A percentile compares a stretch with the other conserved stretches of the same genome.
phyloP scores from a whole-genome alignment of 2,329 filamentous ascomycete genomes.

The Penicillium griseofulvum region DNA sequence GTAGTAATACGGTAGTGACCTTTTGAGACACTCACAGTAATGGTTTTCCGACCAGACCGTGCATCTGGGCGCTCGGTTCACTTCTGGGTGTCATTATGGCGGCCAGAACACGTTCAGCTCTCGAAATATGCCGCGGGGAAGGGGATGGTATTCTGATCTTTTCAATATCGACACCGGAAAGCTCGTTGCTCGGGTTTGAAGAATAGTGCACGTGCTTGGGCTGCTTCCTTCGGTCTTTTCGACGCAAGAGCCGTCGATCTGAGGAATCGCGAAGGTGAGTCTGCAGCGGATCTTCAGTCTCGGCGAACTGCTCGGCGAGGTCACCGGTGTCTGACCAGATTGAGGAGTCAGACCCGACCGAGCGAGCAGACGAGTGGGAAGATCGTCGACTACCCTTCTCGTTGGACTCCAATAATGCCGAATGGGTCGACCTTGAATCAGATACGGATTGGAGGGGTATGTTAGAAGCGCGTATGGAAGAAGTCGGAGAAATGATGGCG shows the following conservation, averaged over 20 bases:
- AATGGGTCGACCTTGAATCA: constrained; percentile 29
- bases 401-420: constrained; percentile 39
- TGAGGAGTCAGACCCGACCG: constrained; percentile 66
- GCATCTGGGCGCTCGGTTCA: constrained; percentile 65
- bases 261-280: constrained; percentile 63
- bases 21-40: constrained; percentile 65
- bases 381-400: constrained; percentile 53
- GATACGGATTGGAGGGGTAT: constrained; percentile 79
- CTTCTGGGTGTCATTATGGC: constrained; percentile 81
- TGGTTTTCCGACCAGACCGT: constrained; percentile 93
- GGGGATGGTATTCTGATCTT: constrained; percentile 74
- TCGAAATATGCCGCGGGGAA: constrained; percentile 60
- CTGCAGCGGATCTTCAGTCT: constrained; percentile 77
- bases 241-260: constrained; percentile 55
- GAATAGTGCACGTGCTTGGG: constrained; percentile 71
- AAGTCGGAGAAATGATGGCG: constrained; percentile 79
- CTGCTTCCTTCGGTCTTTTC: constrained; percentile 36
- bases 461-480: constrained; percentile 65
- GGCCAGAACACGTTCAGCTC: constrained; percentile 69
- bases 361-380: constrained; percentile 50
- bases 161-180: constrained; percentile 37
- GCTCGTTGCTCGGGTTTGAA: constrained; percentile 44
- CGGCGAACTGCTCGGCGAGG: constrained; percentile 83
- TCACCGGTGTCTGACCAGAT: constrained; percentile 95
- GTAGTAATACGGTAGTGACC: constrained; percentile 3